Base-by-base conservation (phyloP, 768 basidiomycete genomes). In the Pleurotus citrinopileatus region DNA sequence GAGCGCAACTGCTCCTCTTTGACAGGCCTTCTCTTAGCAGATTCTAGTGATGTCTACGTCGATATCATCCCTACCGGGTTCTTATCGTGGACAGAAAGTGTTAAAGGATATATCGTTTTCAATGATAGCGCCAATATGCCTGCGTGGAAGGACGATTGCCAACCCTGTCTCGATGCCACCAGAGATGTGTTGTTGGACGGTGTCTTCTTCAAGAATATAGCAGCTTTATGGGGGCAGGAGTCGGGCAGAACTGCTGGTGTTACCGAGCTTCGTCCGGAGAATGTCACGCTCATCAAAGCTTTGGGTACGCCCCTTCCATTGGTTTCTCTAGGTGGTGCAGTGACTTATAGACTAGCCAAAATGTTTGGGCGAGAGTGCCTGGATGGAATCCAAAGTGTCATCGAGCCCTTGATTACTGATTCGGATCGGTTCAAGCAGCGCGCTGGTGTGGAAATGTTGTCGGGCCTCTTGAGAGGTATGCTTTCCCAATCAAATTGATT, bases 401-500 rank as follows among this genome's bases (percentile, higher is more conserved):
- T 87, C 29, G 89, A 94, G 36, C 72, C 80, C 10, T 63, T 91
- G 25, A 70, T 91, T 36, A 71, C 68, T 28, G 88, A 87, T 45
- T 53, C 76, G 15, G 89, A 93, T 61, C 88, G 90, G 56, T 93
- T 87, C 73, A 91, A 92, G 69, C 93, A 93, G 64, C 80, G 92
- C 22, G 90, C 90, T 25, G 85, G 86, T 22, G 76, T 73, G 37
- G 78, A 80, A 62, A 65, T 94, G 27, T 65, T 94, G 23, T 75
- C 81, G 29, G 94, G 93, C 19, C 62, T 93, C 44, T 69, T 91
- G 53, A 80, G 93, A 57, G 93, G 89, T 87, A 63, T 50, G 72
- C 65, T 28, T 10, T 26, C 29, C 38, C 44, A 25, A 15, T 54
- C 17, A 17, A 29, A 17, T 19, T 40, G 38, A 40, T 17, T 10